Percentiles rank a stretch among this genome's conserved stretches.
Evolutionary conservation across 257 asterid genomes (phyloP).

Genomic region (Ehretia macrophylla): DNA sequence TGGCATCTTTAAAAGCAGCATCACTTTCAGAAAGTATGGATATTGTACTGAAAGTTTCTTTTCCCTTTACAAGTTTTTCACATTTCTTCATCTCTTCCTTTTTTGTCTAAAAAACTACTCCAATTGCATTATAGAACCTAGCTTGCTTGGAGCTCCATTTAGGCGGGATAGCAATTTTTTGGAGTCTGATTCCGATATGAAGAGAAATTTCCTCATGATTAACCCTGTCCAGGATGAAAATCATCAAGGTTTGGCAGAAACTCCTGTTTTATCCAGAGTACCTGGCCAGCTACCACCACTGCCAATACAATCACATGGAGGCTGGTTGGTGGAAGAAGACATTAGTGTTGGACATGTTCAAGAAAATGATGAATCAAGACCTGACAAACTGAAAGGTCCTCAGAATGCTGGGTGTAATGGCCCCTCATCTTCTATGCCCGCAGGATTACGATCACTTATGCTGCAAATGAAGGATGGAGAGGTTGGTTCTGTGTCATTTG

Average conservation of each 20-base stretch:
- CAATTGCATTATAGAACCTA: constrained; percentile 56
- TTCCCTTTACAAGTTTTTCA: not conserved
- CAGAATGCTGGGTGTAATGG: constrained; percentile 43
- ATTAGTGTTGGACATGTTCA: constrained; percentile 23
- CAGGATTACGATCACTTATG: constrained; percentile 30
- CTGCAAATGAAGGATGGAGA: constrained; percentile 54
- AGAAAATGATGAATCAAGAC: constrained; percentile 37
- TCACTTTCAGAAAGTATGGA: constrained; percentile 68
- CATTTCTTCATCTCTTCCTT: no score
- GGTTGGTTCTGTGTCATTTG: constrained; percentile 32
- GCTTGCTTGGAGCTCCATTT: constrained; percentile 76
- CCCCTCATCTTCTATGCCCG: constrained; percentile 35
- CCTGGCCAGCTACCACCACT: constrained; percentile 49
- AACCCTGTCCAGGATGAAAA: constrained; percentile 34
- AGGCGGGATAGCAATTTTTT: constrained; percentile 48
- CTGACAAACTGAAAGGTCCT: constrained; percentile 42
- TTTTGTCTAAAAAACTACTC: no score
- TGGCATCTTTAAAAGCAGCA: constrained; percentile 39
- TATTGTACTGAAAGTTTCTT: constrained; percentile 7
- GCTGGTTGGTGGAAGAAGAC: constrained; percentile 62
- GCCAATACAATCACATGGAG: constrained; percentile 52
- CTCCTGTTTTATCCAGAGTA: constrained; percentile 55
- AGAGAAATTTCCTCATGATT: constrained; percentile 22
- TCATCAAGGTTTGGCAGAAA: constrained; percentile 49
- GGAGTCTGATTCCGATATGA: constrained; percentile 36